phyloP scores from a whole-genome alignment of 2,329 filamentous ascomycete species.

The Cercospora sesami region DNA sequence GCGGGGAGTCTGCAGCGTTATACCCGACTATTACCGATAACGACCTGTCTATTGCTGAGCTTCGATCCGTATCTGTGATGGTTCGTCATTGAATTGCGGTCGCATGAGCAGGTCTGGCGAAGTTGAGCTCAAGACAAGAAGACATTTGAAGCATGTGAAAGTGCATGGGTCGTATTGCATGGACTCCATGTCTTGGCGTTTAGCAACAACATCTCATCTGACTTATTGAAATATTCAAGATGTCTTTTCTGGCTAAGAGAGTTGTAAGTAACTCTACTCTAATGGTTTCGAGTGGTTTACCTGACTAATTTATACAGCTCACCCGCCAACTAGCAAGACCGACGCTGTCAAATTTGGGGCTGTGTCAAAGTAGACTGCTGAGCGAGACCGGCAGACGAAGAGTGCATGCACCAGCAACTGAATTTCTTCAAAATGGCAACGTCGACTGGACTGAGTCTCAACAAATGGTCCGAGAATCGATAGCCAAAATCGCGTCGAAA shows the following conservation, averaged over 20 bases:
- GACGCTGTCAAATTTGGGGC: background rate
- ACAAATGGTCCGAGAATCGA: conserved; percentile 46
- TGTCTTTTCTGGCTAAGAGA: background rate
- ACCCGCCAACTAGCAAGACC: background rate
- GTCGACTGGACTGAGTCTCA: conserved; percentile 46
- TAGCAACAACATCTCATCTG: background rate
- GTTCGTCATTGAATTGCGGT: background rate
- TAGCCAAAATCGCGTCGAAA: conserved; percentile 46
- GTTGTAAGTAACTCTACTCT: background rate
- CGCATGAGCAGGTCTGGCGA: background rate
- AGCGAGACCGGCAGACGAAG: background rate
- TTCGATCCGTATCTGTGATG: background rate
- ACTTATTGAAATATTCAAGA: background rate
- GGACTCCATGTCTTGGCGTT: conserved; percentile 1
- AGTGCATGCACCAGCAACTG: conserved; percentile 30
- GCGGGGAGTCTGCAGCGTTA: background rate
- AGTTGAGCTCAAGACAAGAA: background rate
- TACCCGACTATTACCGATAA: conserved; percentile 5
- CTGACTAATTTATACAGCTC: background rate
- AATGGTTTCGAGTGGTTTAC: too few relatives aligned
- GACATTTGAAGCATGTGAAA: background rate
- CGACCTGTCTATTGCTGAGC: background rate
- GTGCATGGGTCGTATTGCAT: background rate
- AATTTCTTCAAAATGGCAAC: conserved; percentile 35
- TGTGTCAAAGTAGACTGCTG: background rate